These are phyloP conservation scores for Talaromyces piceae DNA, from an alignment of 2,329 filamentous ascomycete genomes.

Conservation along the genomic window DNA sequence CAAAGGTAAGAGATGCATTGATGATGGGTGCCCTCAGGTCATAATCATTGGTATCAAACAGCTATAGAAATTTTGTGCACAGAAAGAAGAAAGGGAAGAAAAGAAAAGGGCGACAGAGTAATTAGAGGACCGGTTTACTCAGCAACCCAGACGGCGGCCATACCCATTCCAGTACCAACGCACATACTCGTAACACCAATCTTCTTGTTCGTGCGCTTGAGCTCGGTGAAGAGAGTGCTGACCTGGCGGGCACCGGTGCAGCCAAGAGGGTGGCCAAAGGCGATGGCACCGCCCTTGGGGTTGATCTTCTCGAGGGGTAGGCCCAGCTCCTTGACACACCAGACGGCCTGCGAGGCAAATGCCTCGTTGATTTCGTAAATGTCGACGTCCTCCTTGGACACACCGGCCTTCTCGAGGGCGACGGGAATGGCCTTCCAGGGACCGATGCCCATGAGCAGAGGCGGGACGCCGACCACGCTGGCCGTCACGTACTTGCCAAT, in stretches of 20 bases:
- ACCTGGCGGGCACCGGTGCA: slow-evolving; percentile 93
- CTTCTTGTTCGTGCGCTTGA: slow-evolving; percentile 75
- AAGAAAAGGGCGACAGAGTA: no score
- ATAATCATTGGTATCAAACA: neutral
- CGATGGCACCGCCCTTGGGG: slow-evolving; percentile 93
- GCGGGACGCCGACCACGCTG: slow-evolving; percentile 79
- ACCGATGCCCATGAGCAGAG: slow-evolving; percentile 90
- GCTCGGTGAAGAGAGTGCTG: slow-evolving; percentile 81
- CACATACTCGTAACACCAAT: slow-evolving; percentile 95
- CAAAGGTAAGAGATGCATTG: neutral
- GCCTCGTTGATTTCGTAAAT: slow-evolving; percentile 99
- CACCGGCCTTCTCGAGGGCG: slow-evolving; percentile 77
- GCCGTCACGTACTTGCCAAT: slow-evolving; percentile 87
- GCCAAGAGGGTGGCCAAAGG: slow-evolving; percentile 89
- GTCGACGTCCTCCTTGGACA: slow-evolving; percentile 84
- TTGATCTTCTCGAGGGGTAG: slow-evolving; percentile 84
- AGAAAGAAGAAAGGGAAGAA: neutral
- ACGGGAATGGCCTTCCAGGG: slow-evolving; percentile 95
- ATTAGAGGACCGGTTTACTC: slow-evolving; percentile 55
- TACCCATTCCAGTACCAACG: slow-evolving; percentile 93
- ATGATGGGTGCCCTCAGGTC: neutral
- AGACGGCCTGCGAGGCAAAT: slow-evolving; percentile 90
- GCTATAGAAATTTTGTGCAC: neutral
- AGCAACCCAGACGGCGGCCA: slow-evolving; percentile 93
- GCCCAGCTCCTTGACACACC: slow-evolving; percentile 82